Base-by-base conservation (phyloP, 1,139 yeast genomes). In the Saccharomycopsis crataegensis region DNA sequence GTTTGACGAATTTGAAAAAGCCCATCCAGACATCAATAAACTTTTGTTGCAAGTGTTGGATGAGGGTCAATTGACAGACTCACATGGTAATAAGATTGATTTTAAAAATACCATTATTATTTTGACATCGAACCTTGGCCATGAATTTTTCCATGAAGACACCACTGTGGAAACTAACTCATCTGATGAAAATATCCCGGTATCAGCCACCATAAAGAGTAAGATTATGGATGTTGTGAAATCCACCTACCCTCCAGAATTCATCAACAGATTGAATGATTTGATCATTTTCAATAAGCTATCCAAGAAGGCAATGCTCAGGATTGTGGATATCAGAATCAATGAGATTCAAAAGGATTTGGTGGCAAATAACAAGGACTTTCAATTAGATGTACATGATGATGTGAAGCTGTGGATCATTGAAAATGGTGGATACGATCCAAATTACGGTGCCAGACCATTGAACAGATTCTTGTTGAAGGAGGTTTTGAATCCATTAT, bases 41-140 rank as follows among this genome's bases (percentile, higher is more conserved):
- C 77, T 93, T 49, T 72, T 93, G 55, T 72, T 93, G 55, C 99
- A 93, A 68, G 98, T 93, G 0, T 74, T 93, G 54, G 99, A 93
- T 68, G 99, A 93, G 67, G 99, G 99, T 53, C 80, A 86, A 53
- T 75, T 93, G 61, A 91, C 98, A 0, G 99, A 93, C 65, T 86
- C 96, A 7, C 96, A 90, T 64, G 99, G 99, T 37, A 86, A 89
- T 56, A 87, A 85, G 62, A 88, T 93, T 55, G 97, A 93, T 68
- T 93, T 93, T 79, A 81, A 90, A 61, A 93, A 93, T 67, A 87
- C 98, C 1, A 86, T 93, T 55, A 88, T 93, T 62, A 95, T 93
- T n/a, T 87, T 93, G 95, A 93, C 99, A 0, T 88, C 96, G 3
- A 93, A 93, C 66, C 87, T 93, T 64, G 99, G 99, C 7, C 98